phyloP scores from a whole-genome alignment of 148 eudicot genomes.

The Chenopodium album region DNA sequence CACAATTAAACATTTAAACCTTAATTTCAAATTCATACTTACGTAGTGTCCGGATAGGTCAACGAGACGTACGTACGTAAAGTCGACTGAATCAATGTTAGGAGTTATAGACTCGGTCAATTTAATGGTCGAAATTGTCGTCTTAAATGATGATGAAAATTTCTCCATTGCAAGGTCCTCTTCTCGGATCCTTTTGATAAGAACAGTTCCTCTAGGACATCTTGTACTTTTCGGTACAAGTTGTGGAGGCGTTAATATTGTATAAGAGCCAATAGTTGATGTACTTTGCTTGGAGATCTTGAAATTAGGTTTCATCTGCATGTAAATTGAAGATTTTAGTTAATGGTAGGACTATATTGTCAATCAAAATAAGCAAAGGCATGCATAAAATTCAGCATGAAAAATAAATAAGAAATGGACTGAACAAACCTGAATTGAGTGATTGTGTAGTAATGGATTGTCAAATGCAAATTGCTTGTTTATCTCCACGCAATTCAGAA shows the following conservation, averaged over 20 bases:
- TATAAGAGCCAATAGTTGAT: background rate
- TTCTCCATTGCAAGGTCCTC: conserved; percentile 27
- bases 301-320: conserved; percentile 20
- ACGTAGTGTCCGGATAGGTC: conserved; percentile 17
- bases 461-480: conserved; percentile 13
- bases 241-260: background rate
- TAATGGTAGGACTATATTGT: too few relatives aligned
- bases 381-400: background rate
- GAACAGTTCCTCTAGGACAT: conserved; percentile 30
- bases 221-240: conserved; percentile 9
- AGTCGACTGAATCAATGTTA: background rate
- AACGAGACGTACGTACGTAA: too few relatives aligned
- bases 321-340: background rate
- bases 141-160: background rate
- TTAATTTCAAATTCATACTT: background rate
- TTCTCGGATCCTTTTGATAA: conserved; percentile 21
- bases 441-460: conserved; percentile 19
- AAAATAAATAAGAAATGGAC: too few relatives aligned
- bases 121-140: background rate
- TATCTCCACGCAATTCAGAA: conserved; percentile 21
- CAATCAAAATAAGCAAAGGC: background rate
- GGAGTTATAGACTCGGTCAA: background rate
- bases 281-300: background rate
- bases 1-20: too few relatives aligned
- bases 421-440: conserved; percentile 19